Conservation (phyloP, 78 protist species). For the Paratrimastix pyriformis region DNA sequence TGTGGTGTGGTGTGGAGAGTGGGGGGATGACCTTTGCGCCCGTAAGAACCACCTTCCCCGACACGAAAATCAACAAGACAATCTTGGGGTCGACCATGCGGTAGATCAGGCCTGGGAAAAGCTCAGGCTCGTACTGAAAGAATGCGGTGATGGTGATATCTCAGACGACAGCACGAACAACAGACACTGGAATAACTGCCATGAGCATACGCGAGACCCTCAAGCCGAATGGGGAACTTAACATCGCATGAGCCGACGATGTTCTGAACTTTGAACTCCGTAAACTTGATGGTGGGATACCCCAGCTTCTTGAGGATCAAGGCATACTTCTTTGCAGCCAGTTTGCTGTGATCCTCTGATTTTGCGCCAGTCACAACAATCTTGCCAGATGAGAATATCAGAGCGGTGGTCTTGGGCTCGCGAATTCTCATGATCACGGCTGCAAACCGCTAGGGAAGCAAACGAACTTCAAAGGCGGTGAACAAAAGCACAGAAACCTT, state of each 20-base stretch:
- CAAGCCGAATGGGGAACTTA: slow-evolving; percentile 80
- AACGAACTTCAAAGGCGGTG: not conserved
- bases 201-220: slow-evolving; percentile 57
- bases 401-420: slow-evolving; percentile 90
- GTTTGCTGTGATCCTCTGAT: slow-evolving; percentile 62
- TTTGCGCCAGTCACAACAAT: slow-evolving; percentile 88
- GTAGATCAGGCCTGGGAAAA: slow-evolving; percentile 89
- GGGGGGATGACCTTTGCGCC: slow-evolving; percentile 87
- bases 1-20: not conserved
- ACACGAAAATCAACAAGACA: slow-evolving; percentile 80
- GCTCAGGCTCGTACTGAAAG: slow-evolving; percentile 86
- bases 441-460: slow-evolving; percentile 60
- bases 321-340: slow-evolving; percentile 86
- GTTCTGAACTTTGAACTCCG: slow-evolving; percentile 80
- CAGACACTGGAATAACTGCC: slow-evolving; percentile 27
- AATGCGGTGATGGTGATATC: not conserved
- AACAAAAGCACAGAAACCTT: slow-evolving; percentile 40
- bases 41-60: slow-evolving; percentile 90
- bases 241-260: slow-evolving; percentile 85
- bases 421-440: slow-evolving; percentile 91
- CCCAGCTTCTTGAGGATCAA: slow-evolving; percentile 75
- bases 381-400: slow-evolving; percentile 84
- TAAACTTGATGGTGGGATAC: slow-evolving; percentile 20
- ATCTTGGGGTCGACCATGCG: slow-evolving; percentile 76
- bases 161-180: not conserved